These are phyloP conservation scores for Thecaphora frezii DNA, from an alignment of 1,284 basidiomycete species.

Conservation along the genomic window DNA sequence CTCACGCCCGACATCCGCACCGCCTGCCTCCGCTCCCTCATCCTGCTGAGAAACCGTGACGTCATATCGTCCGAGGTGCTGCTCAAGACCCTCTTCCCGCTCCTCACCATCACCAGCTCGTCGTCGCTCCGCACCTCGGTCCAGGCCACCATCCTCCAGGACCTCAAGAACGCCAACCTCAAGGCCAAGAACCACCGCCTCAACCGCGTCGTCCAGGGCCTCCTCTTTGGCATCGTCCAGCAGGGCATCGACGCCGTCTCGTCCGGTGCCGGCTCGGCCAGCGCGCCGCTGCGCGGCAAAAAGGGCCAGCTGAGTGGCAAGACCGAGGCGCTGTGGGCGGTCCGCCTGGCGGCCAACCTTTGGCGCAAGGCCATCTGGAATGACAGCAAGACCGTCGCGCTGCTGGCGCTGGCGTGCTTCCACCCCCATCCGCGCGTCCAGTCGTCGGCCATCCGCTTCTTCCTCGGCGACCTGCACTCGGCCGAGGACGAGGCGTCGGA, in stretches of 20 bases:
- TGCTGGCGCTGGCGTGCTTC: slow-evolving; percentile 86
- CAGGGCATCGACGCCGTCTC: slow-evolving; percentile 67
- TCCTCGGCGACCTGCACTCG: slow-evolving; percentile 69
- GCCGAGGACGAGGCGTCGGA: slow-evolving; percentile 49
- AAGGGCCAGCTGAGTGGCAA: slow-evolving; percentile 63
- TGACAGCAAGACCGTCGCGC: slow-evolving; percentile 90
- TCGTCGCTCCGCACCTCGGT: slow-evolving; percentile 80
- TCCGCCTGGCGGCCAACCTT: slow-evolving; percentile 87
- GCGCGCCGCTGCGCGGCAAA: slow-evolving; percentile 6
- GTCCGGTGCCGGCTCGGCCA: slow-evolving; percentile 7
- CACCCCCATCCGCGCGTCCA: slow-evolving; percentile 94
- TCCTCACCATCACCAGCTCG: slow-evolving; percentile 82
- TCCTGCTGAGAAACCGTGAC: slow-evolving; percentile 89
- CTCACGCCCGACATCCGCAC: slow-evolving; percentile 49
- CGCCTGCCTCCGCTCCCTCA: slow-evolving; percentile 41
- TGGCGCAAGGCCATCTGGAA: slow-evolving; percentile 95
- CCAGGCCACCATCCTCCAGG: slow-evolving; percentile 91
- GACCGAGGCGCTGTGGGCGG: slow-evolving; percentile 92
- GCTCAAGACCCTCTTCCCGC: slow-evolving; percentile 85
- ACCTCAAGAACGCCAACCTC: slow-evolving; percentile 87
- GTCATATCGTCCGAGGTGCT: slow-evolving; percentile 91
- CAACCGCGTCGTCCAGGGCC: slow-evolving; percentile 91
- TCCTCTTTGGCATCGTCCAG: slow-evolving; percentile 95
- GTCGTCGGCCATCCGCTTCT: slow-evolving; percentile 94
- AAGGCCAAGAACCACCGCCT: slow-evolving; percentile 91